Evolutionary conservation across 441 rosid genomes (phyloP).

Genomic region (Pelargonium hybrid): DNA sequence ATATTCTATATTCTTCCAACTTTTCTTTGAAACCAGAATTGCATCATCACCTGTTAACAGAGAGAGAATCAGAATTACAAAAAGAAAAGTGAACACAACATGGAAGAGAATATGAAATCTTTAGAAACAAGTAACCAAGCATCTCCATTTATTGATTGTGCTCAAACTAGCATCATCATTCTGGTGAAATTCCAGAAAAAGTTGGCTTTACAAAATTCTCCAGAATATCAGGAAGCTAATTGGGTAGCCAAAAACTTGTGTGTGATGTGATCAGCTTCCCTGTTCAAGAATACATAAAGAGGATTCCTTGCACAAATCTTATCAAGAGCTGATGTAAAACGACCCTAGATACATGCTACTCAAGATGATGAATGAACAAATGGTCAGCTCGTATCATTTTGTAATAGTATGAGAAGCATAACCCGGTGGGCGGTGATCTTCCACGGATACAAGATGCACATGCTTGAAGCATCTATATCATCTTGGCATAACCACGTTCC

Average conservation of each 20-base stretch:
- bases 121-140: background rate
- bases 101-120: background rate
- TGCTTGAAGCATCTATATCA: background rate
- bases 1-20: background rate
- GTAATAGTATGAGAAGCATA: background rate
- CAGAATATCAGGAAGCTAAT: background rate
- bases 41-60: background rate
- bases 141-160: background rate
- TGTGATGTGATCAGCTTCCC: background rate
- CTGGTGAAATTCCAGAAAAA: background rate
- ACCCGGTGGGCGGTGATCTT: background rate
- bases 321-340: background rate
- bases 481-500: background rate
- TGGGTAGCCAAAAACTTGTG: background rate
- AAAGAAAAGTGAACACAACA: background rate
- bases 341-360: background rate
- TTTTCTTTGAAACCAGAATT: background rate
- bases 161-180: background rate
- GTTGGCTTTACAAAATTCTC: constrained; percentile 3
- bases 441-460: background rate
- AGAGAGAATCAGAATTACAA: background rate
- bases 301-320: background rate
- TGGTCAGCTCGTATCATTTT: background rate
- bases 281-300: background rate
- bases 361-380: background rate